These are phyloP conservation scores for Salvia miltiorrhiza DNA, from an alignment of 257 asterid species.

Conservation along the genomic window DNA sequence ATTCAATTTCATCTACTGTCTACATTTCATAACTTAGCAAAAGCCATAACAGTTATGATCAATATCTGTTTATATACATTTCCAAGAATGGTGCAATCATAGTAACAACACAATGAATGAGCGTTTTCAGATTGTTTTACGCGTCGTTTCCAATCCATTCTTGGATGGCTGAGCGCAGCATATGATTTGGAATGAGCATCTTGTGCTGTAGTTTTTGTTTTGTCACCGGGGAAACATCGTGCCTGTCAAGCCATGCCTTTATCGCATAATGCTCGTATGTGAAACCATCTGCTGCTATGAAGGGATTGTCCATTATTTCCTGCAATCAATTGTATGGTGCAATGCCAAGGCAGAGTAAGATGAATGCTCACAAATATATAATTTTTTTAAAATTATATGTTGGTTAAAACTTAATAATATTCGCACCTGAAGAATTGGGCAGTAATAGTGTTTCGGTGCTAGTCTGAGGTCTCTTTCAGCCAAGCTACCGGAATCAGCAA, in stretches of 20 bases:
- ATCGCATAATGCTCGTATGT: slow-evolving; percentile 78
- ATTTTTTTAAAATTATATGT: too few species aligned
- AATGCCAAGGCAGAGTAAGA: slow-evolving; percentile 16
- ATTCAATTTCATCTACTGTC: background rate
- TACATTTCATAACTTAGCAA: background rate
- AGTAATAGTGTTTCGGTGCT: slow-evolving; percentile 67
- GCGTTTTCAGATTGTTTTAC: background rate
- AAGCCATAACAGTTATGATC: background rate
- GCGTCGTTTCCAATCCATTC: slow-evolving; percentile 66
- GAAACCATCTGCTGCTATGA: slow-evolving; percentile 85
- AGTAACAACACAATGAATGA: background rate
- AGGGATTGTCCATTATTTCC: slow-evolving; percentile 90
- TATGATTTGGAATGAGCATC: slow-evolving; percentile 63
- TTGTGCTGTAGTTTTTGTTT: slow-evolving; percentile 46
- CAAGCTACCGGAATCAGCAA: slow-evolving; percentile 44
- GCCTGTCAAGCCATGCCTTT: slow-evolving; percentile 57
- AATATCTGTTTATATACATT: background rate
- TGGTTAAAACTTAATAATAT: background rate
- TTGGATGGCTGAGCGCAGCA: slow-evolving; percentile 61
- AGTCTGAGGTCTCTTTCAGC: slow-evolving; percentile 26
- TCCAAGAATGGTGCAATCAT: background rate
- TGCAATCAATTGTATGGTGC: slow-evolving; percentile 27
- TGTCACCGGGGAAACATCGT: slow-evolving; percentile 69
- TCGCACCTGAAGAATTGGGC: slow-evolving; percentile 83
- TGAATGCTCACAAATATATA: background rate